Evolutionary conservation across 2,329 filamentous ascomycete genomes (phyloP).

Genomic region (Neodidymelliopsis sp.): DNA sequence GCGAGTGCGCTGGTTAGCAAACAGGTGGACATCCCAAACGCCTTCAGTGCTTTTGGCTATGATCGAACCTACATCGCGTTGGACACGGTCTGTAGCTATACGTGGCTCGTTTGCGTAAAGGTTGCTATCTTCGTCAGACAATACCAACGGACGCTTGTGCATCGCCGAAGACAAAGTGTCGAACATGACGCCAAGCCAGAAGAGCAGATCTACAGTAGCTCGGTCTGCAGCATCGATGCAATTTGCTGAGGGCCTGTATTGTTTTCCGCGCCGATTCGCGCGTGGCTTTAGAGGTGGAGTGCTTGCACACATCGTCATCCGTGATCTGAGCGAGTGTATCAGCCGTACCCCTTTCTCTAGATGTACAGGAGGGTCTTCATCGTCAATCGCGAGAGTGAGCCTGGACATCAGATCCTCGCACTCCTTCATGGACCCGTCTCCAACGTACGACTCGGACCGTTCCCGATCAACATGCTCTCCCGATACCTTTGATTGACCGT

Average conservation of each 20-base stretch:
- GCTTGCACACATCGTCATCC: conserved; percentile 34
- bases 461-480: neutral
- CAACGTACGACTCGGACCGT: neutral
- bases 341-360: conserved; percentile 52
- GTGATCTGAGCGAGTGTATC: conserved; percentile 47
- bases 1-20: conserved; percentile 41
- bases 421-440: conserved; percentile 13
- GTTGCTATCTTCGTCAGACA: conserved; percentile 57
- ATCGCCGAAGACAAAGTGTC: conserved; percentile 65
- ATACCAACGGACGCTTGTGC: conserved; percentile 55
- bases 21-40: conserved; percentile 52
- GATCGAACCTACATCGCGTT: conserved; percentile 1
- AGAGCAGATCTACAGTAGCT: conserved; percentile 61
- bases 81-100: conserved; percentile 5
- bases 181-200: conserved; percentile 67
- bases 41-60: conserved; percentile 11
- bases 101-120: conserved; percentile 32
- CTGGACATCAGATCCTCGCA: conserved; percentile 43
- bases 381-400: conserved; percentile 43
- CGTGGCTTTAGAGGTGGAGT: conserved; percentile 19
- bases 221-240: conserved; percentile 47
- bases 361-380: conserved; percentile 49
- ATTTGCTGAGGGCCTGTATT: conserved; percentile 22
- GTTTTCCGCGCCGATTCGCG: conserved; percentile 19
- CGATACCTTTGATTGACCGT: neutral